Evolutionary conservation across 495 filamentous ascomycete genomes (phyloP).

Genomic region (Penicillium daleae): DNA sequence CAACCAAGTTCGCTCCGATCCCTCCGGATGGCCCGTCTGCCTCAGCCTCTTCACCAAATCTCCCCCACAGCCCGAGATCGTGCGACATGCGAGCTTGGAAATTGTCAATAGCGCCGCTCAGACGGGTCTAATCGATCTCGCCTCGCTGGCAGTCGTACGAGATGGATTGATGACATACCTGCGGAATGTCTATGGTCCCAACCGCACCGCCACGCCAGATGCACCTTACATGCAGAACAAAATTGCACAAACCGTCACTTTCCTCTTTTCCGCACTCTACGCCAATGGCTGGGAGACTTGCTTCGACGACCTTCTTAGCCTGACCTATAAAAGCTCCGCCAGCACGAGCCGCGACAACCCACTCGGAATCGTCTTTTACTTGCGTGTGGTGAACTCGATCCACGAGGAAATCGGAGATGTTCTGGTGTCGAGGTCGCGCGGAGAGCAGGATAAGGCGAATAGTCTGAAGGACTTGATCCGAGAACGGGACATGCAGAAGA

Average conservation of each 20-base stretch:
- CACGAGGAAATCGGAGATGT: conserved; percentile 98
- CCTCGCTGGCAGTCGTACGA: conserved; percentile 69
- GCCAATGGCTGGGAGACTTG: conserved; percentile 82
- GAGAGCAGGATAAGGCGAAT: conserved; percentile 77
- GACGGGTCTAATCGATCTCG: conserved; percentile 66
- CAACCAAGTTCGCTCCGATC: conserved; percentile 75
- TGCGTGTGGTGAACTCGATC: conserved; percentile 82
- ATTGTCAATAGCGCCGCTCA: conserved; percentile 90
- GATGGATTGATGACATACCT: conserved; percentile 79
- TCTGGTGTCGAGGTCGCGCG: conserved; percentile 71
- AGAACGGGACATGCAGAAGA: conserved; percentile 79
- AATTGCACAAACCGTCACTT: conserved; percentile 90
- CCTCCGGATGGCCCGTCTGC: conserved; percentile 85
- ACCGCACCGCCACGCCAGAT: conserved; percentile 60
- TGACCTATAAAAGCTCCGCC: conserved; percentile 57
- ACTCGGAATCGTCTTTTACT: conserved; percentile 79
- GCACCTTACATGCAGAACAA: conserved; percentile 88
- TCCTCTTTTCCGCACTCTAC: conserved; percentile 86
- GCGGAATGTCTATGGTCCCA: conserved; percentile 67
- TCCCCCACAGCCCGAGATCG: conserved; percentile 79
- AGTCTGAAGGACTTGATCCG: conserved; percentile 89
- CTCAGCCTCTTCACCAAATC: conserved; percentile 78
- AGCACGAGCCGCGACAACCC: conserved; percentile 67
- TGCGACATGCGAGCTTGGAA: conserved; percentile 86
- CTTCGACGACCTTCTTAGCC: conserved; percentile 79